Evolutionary conservation across 805 yeast genomes (phyloP).

Genomic region (Candida insectorum): DNA sequence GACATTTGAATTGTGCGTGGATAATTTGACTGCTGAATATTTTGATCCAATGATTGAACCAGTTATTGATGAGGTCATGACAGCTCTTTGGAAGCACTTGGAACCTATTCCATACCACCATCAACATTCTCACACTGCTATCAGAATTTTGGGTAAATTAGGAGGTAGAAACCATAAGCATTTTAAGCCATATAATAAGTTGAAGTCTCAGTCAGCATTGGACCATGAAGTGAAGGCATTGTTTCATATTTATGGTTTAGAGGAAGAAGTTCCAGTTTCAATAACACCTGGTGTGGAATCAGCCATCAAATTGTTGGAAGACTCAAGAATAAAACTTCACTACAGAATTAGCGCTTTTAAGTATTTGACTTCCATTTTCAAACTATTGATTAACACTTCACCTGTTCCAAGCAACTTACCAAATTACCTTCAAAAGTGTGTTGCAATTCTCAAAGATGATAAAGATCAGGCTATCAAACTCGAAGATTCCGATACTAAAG

Average conservation of each 20-base stretch:
- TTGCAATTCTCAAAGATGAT: slow-evolving; percentile 41
- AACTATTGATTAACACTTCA: slow-evolving; percentile 60
- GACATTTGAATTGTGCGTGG: slow-evolving; percentile 93
- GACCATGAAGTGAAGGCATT: slow-evolving; percentile 70
- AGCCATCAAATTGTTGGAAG: slow-evolving; percentile 73
- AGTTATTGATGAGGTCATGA: slow-evolving; percentile 90
- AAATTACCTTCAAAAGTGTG: slow-evolving; percentile 48
- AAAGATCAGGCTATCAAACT: slow-evolving; percentile 31
- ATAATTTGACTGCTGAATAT: slow-evolving; percentile 91
- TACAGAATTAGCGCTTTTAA: slow-evolving; percentile 77
- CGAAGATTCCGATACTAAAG: slow-evolving; percentile 43
- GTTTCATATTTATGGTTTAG: slow-evolving; percentile 68
- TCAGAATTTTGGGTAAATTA: slow-evolving; percentile 86
- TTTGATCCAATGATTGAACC: slow-evolving; percentile 98
- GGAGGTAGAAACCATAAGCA: slow-evolving; percentile 95
- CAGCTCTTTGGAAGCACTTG: slow-evolving; percentile 85
- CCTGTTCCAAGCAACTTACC: slow-evolving; percentile 45
- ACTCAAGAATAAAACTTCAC: slow-evolving; percentile 56
- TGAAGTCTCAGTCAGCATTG: slow-evolving; percentile 50
- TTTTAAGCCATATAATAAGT: slow-evolving; percentile 68
- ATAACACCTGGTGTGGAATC: slow-evolving; percentile 80
- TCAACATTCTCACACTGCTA: slow-evolving; percentile 91
- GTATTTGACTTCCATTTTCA: slow-evolving; percentile 62
- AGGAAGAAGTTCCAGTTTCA: slow-evolving; percentile 59
- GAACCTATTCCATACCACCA: slow-evolving; percentile 93